These are phyloP conservation scores for Racocetra persica DNA, from an alignment of 371 early-diverging fungal species.

Conservation along the genomic window DNA sequence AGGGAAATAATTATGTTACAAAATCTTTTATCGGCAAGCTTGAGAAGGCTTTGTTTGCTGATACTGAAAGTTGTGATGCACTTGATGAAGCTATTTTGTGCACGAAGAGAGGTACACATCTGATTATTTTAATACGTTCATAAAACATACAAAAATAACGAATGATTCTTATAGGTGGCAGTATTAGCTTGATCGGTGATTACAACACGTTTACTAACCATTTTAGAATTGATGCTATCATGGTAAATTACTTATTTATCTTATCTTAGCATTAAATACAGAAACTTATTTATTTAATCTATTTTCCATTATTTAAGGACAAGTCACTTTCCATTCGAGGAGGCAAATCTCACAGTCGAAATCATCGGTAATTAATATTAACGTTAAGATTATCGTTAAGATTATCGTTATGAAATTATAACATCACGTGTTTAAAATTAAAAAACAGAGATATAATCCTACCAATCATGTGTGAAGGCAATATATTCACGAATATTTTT, in stretches of 20 bases:
- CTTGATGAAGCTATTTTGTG: constrained; percentile 60
- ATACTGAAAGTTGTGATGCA: constrained; percentile 68
- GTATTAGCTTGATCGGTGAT: constrained; percentile 59
- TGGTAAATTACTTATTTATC: constrained; percentile 49
- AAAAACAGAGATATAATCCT: constrained; percentile 47
- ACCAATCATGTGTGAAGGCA: constrained; percentile 50
- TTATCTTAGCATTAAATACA: background rate
- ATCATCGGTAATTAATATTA: constrained; percentile 51
- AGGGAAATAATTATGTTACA: background rate
- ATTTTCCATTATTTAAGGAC: constrained; percentile 48
- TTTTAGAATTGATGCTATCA: constrained; percentile 65
- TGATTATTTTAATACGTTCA: background rate
- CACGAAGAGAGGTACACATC: constrained; percentile 40
- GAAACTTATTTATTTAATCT: background rate
- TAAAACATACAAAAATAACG: background rate
- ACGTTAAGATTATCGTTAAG: too few relatives aligned
- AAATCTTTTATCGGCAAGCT: constrained; percentile 59
- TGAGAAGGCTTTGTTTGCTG: constrained; percentile 59
- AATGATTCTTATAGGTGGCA: constrained; percentile 56
- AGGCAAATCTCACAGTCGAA: constrained; percentile 65
- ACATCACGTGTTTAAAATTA: too few relatives aligned
- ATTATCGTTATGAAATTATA: too few relatives aligned
- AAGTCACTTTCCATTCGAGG: constrained; percentile 60
- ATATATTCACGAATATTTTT: constrained; percentile 63
- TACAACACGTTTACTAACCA: constrained; percentile 61